Conservation (phyloP, 345 rosid species). For the Gossypium arboreum region DNA sequence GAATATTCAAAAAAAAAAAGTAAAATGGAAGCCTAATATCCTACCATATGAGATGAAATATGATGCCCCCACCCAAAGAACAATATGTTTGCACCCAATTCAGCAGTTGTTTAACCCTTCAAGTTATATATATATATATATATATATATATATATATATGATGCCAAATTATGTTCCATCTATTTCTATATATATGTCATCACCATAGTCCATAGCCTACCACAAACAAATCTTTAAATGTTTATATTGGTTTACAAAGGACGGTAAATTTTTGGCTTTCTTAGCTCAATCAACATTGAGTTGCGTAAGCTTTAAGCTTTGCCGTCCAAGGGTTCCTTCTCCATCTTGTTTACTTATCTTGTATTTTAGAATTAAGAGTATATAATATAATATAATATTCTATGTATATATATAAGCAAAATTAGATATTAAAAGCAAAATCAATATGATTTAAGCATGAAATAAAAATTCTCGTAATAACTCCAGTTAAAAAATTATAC, state of each 20-base stretch:
- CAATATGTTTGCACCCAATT: neutral
- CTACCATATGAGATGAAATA: neutral
- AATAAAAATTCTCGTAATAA: no score
- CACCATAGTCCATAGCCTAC: neutral
- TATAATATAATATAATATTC: no score
- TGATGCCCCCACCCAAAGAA: neutral
- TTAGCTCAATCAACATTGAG: neutral
- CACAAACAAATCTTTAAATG: neutral
- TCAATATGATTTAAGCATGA: no score
- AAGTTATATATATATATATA: neutral
- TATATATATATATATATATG: neutral
- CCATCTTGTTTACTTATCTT: no score
- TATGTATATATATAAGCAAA: no score
- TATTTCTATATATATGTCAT: neutral
- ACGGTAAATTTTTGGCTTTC: neutral
- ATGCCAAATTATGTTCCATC: no score
- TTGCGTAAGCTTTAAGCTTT: neutral
- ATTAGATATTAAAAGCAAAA: no score
- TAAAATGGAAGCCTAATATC: neutral
- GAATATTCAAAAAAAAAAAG: neutral
- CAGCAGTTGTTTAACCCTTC: neutral
- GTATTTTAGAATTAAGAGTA: no score
- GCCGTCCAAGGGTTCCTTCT: neutral
- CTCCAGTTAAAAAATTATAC: no score
- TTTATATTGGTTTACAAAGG: neutral